A percentile compares a stretch with the other conserved stretches of the same genome.
Conservation (phyloP, 2,329 filamentous ascomycete genomes). For the Sporothrix pseudoabietina region DNA sequence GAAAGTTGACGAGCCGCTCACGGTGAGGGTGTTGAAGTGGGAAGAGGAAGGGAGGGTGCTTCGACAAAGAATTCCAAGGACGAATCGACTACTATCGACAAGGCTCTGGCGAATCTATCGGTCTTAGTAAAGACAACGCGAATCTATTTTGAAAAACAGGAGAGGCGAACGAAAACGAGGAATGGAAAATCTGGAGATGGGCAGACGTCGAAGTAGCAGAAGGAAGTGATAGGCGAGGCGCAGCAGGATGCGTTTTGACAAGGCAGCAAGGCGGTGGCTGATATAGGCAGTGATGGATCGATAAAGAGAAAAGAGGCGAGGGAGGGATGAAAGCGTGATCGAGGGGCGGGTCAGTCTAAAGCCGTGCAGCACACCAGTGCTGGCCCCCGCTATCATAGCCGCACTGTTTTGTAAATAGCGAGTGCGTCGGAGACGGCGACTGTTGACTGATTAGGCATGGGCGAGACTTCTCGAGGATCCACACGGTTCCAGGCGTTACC, state of each 20-base stretch:
- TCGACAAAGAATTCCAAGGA: neutral
- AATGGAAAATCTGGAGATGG: neutral
- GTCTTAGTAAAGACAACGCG: neutral
- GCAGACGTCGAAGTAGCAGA: no score
- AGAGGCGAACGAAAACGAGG: neutral
- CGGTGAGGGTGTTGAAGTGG: neutral
- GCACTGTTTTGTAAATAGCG: neutral
- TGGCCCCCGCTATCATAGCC: neutral
- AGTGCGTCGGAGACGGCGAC: neutral
- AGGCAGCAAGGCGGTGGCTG: constrained; percentile 20
- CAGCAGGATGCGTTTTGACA: neutral
- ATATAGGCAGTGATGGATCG: constrained; percentile 10
- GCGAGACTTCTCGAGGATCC: neutral
- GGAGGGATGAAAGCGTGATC: constrained; percentile 19
- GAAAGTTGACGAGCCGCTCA: constrained; percentile 34
- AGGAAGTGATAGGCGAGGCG: neutral
- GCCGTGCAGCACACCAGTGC: constrained; percentile 1
- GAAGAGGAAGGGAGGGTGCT: neutral
- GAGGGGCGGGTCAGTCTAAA: neutral
- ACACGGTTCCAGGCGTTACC: neutral
- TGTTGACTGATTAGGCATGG: constrained; percentile 1
- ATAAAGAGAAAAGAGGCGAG: constrained; percentile 19
- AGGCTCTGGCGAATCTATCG: neutral
- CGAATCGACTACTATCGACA: neutral
- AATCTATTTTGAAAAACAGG: neutral